Evolutionary conservation across 345 rosid genomes (phyloP).

Genomic region (Pseudoturritis turrita): DNA sequence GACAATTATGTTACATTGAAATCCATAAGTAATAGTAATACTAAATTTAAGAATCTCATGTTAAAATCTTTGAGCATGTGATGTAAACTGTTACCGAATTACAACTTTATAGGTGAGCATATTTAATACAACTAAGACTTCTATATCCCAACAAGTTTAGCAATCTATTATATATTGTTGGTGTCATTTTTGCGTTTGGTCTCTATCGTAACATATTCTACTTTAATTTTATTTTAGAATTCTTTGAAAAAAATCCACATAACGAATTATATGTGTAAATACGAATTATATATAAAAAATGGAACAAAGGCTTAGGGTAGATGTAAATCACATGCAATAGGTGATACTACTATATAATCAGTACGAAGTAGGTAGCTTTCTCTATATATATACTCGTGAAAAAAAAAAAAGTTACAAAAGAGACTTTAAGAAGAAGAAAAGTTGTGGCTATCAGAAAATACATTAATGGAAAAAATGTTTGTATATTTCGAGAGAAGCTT

Average conservation of each 20-base stretch:
- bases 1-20: not conserved
- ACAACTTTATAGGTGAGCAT: constrained; percentile 7
- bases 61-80: constrained; percentile 15
- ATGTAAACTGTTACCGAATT: constrained; percentile 19
- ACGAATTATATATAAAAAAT: not conserved
- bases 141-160: constrained; percentile 15
- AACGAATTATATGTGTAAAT: not conserved
- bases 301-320: not conserved
- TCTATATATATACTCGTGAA: constrained; percentile 1
- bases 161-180: not conserved
- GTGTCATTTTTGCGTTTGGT: not conserved
- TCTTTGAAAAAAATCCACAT: not conserved
- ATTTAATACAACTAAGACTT: constrained; percentile 12
- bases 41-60: not conserved
- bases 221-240: not conserved
- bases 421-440: not conserved
- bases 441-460: not conserved
- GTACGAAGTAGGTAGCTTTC: constrained; percentile 13
- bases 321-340: constrained; percentile 19
- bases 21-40: not conserved
- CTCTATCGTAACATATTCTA: not conserved
- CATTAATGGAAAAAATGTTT: not conserved
- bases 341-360: not conserved
- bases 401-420: constrained; percentile 1
- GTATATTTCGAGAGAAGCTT: not conserved